phyloP scores from a whole-genome alignment of 495 filamentous ascomycete genomes.

The Astrocystis sublimbata region DNA sequence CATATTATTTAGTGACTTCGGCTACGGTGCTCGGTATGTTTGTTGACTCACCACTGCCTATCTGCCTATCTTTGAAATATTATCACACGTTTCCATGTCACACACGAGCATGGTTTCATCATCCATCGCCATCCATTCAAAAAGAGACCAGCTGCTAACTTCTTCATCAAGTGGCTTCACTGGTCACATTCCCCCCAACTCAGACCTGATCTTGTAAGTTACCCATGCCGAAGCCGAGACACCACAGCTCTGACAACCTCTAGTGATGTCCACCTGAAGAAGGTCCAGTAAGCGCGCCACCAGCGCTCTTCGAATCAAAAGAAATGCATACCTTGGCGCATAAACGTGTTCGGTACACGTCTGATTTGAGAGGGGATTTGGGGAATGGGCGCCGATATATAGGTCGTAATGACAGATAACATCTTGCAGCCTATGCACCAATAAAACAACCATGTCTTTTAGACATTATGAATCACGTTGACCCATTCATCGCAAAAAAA shows the following conservation, averaged over 20 bases:
- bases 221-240: not conserved
- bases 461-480: too few species aligned
- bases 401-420: not conserved
- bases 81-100: not conserved
- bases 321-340: conserved; percentile 1
- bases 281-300: conserved; percentile 37
- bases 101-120: not conserved
- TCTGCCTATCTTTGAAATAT: too few species aligned
- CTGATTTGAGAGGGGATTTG: not conserved
- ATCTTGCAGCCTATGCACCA: not conserved
- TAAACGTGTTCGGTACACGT: not conserved
- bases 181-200: conserved; percentile 58
- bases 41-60: not conserved
- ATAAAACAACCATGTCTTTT: not conserved
- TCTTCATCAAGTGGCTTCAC: conserved; percentile 59
- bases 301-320: not conserved
- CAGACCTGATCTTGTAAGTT: conserved; percentile 59
- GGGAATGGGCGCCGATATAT: not conserved
- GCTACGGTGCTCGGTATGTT: conserved; percentile 71
- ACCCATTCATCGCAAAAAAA: too few species aligned
- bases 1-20: conserved; percentile 63
- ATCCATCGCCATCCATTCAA: not conserved
- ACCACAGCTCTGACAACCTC: conserved; percentile 14
- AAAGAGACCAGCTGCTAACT: conserved; percentile 30
- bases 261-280: conserved; percentile 56